phyloP scores from a whole-genome alignment of 108 stramenopile species.

The Aurantiochytrium sp. region DNA sequence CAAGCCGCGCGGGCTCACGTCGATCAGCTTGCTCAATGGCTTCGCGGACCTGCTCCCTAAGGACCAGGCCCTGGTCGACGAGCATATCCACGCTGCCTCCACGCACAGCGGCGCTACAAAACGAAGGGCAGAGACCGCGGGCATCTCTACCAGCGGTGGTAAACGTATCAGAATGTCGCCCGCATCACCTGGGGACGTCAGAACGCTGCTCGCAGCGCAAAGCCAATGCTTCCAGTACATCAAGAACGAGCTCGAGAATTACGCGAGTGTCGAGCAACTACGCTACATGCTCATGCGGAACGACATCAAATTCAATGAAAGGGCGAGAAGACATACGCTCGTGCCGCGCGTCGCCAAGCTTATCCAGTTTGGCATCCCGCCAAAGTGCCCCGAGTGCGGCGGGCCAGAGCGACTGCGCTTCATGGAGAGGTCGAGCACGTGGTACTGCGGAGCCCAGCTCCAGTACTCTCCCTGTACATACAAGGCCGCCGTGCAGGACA shows the following conservation, averaged over 20 bases:
- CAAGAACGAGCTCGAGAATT: neutral
- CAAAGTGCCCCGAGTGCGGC: neutral
- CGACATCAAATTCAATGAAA: neutral
- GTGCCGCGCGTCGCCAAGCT: conserved; percentile 17
- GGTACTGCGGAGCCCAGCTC: neutral
- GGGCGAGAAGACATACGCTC: neutral
- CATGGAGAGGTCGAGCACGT: neutral
- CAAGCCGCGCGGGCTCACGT: conserved; percentile 6
- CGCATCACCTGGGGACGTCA: too few species aligned
- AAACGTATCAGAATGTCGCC: neutral
- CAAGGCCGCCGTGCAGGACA: neutral
- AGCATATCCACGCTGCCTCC: neutral
- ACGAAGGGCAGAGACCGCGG: too few species aligned
- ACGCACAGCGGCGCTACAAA: too few species aligned
- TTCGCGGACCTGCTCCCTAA: neutral
- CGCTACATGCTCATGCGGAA: neutral
- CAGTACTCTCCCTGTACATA: neutral
- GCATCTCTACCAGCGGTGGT: neutral
- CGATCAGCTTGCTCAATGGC: neutral
- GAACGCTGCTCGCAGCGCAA: neutral
- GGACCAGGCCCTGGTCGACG: neutral
- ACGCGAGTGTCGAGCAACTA: neutral
- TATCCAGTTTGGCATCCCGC: neutral
- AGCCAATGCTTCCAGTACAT: neutral
- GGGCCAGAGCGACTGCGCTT: neutral